Evolutionary conservation across 2,329 filamentous ascomycete genomes (phyloP), one percentile per base, ranked within the genome.

Genomic region (Allantophomopsis lycopodina): DNA sequence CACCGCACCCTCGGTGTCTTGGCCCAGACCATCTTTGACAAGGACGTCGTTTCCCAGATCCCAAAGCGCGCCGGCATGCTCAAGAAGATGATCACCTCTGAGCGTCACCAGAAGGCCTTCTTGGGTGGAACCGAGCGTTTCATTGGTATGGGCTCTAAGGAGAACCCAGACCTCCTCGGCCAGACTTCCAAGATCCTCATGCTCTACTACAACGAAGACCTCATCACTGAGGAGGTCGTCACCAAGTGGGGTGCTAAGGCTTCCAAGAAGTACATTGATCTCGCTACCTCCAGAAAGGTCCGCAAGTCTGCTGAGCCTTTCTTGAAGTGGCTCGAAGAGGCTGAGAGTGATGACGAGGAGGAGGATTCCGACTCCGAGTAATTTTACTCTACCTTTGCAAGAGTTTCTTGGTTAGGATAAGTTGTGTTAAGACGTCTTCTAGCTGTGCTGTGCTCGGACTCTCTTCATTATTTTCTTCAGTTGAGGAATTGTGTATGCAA

Each of bases 261-360:
- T 43, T 94, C 86, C 76, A 95, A 94, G 80, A 95, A 95, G 69
- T 96, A 96, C 60, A 84, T 93, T 51, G 89, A 96, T 59, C 63
- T 93, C 44, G 59, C 79, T 44, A 88, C 79, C 45, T 94, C 86
- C 66, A 89, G 87, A 72, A 94, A 93, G 73, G 87, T 96, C 46
- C 86, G 88, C 66, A 89, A 93, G 71, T 83, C 85, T 48, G 87
- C 91, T 40, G 83, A 93, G 68, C 80, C 84, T 48, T 98, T 98
- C 74, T 72, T 95, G 55, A 83, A 79, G 53, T 96, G 88, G 89
- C 85, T 96, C 42, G 76, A 85, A 51, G 85, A 83, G 62, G 88
- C 88, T 40, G 83, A 88, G 60, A 76, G 71, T 47, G 76, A 79
- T 39, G 77, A 81, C 46, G 79, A 83, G 48, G 63, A 65, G 20